Conservation (phyloP, 2,329 filamentous ascomycete genomes). For the Stenocarpella maydis region DNA sequence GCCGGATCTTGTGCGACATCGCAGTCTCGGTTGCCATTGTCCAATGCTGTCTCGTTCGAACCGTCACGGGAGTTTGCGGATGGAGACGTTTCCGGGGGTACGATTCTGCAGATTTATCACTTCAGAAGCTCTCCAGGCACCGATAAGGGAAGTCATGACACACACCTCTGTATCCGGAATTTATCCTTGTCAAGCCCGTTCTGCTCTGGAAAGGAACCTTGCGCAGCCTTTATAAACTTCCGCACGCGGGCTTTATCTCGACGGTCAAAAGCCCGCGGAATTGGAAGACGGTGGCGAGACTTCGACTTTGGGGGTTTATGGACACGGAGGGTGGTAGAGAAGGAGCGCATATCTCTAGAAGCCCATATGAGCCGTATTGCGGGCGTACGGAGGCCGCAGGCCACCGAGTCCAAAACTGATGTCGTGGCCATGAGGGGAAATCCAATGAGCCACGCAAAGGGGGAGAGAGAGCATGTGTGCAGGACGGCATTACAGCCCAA, state of each 20-base stretch:
- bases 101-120: background rate
- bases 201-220: no score
- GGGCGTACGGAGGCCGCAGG: background rate
- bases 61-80: no score
- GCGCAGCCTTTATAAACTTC: no score
- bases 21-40: no score
- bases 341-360: background rate
- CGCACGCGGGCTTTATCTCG: no score
- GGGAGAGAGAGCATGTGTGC: background rate
- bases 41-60: background rate
- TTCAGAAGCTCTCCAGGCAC: background rate
- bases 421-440: background rate
- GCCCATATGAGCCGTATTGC: background rate
- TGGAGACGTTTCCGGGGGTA: no score
- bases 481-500: background rate
- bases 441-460: background rate
- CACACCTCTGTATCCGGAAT: background rate
- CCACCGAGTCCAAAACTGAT: no score
- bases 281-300: no score
- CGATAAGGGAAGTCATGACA: background rate
- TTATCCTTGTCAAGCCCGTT: no score
- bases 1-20: background rate
- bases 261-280: no score
- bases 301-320: background rate
- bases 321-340: background rate